phyloP scores from a whole-genome alignment of 345 rosid genomes.

The Lumnitzera racemosa region DNA sequence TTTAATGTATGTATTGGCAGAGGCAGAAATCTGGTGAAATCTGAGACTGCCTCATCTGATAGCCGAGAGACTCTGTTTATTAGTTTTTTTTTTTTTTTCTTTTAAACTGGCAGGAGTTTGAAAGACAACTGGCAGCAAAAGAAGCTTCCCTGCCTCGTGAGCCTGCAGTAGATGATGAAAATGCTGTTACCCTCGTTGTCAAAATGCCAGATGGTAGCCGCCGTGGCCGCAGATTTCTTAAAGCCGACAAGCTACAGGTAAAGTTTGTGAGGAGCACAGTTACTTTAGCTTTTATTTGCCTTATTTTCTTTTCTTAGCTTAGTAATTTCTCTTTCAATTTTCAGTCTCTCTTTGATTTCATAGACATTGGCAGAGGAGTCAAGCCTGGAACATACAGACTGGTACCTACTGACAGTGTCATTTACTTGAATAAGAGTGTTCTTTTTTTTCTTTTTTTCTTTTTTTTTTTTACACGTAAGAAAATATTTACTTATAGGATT shows the following conservation, averaged over 20 bases:
- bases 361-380: constrained; percentile 77
- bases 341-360: constrained; percentile 91
- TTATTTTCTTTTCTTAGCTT: neutral
- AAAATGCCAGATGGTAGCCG: constrained; percentile 95
- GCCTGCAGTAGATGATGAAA: constrained; percentile 76
- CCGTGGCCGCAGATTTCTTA: constrained; percentile 86
- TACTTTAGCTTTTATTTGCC: neutral
- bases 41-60: neutral
- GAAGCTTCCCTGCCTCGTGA: constrained; percentile 91
- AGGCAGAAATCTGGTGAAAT: too few species aligned
- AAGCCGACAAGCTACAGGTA: constrained; percentile 75
- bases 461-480: neutral
- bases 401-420: constrained; percentile 33
- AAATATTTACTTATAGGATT: neutral
- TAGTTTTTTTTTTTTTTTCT: constrained; percentile 3
- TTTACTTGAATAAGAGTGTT: neutral
- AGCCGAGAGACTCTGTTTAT: neutral
- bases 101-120: constrained; percentile 55
- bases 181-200: constrained; percentile 79
- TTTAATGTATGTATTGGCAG: too few species aligned
- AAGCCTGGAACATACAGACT: constrained; percentile 86
- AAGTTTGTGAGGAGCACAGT: constrained; percentile 9
- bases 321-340: constrained; percentile 1
- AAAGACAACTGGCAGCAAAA: constrained; percentile 74
- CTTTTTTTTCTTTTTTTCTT: neutral